These are phyloP conservation scores for Rhodosporidiobolus odoratus DNA, from an alignment of 768 basidiomycete species.

Conservation along the genomic window DNA sequence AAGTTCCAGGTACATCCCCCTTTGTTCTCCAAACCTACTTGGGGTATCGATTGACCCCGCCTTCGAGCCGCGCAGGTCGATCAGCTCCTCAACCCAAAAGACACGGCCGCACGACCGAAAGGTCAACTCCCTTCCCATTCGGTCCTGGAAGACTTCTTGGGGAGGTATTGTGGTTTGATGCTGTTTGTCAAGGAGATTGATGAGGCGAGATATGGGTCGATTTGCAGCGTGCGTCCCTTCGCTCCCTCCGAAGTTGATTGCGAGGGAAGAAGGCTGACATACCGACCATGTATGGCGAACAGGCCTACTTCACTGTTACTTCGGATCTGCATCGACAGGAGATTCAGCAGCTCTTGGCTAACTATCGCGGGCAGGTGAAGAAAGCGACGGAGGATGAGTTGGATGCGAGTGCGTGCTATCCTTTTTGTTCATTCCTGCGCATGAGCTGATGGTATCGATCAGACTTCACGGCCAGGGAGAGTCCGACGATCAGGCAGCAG, in stretches of 20 bases:
- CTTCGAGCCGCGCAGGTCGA: conserved; percentile 12
- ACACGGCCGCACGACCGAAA: not conserved
- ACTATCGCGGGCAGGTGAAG: conserved; percentile 59
- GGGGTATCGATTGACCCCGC: not conserved
- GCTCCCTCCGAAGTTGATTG: not conserved
- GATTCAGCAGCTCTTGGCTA: conserved; percentile 65
- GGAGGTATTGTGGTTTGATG: conserved; percentile 80
- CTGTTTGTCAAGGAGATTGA: conserved; percentile 97
- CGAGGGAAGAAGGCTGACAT: not conserved
- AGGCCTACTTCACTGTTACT: conserved; percentile 86
- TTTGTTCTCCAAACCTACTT: too few species aligned
- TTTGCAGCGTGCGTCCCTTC: conserved; percentile 68
- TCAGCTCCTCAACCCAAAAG: conserved; percentile 47
- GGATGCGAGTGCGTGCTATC: conserved; percentile 58
- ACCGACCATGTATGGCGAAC: conserved; percentile 1
- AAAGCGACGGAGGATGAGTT: conserved; percentile 66
- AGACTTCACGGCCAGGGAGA: conserved; percentile 22
- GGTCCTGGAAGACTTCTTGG: conserved; percentile 73
- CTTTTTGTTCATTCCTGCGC: not conserved
- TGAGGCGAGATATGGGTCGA: conserved; percentile 73
- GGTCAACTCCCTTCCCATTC: conserved; percentile 55
- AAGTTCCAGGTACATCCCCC: conserved; percentile 63
- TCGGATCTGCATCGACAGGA: conserved; percentile 77
- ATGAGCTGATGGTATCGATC: not conserved
- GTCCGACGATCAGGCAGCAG: conserved; percentile 35